These are phyloP conservation scores for Micromonas pusilla DNA, from an alignment of 139 green algal species.

Conservation along the genomic window DNA sequence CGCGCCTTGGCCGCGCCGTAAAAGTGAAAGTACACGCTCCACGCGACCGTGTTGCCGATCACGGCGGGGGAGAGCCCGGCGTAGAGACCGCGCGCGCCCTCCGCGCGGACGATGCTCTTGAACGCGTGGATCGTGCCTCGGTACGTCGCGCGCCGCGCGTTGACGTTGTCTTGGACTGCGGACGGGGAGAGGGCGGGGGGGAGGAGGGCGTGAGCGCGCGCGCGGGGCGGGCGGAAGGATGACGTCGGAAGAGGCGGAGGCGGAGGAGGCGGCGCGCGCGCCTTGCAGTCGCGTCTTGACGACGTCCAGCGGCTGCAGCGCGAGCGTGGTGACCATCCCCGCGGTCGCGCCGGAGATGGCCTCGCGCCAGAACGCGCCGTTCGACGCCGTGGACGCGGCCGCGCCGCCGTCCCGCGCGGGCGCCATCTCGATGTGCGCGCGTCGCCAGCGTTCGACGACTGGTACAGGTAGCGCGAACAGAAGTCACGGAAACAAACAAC, in stretches of 20 bases:
- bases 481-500: no score
- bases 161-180: not conserved
- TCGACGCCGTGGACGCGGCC: no score
- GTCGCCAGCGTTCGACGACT: no score
- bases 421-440: no score
- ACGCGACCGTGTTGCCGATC: constrained; percentile 16
- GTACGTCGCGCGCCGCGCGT: not conserved
- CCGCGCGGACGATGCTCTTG: not conserved
- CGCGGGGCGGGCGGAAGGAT: no score
- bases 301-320: constrained; percentile 33
- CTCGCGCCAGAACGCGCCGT: not conserved
- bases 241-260: no score
- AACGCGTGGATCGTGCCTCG: not conserved
- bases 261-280: no score
- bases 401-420: no score
- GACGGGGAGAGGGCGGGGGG: not conserved
- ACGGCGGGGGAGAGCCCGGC: constrained; percentile 20
- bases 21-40: constrained; percentile 27
- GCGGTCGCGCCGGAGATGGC: not conserved
- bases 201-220: no score
- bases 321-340: not conserved
- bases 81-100: constrained; percentile 20
- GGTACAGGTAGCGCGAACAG: no score
- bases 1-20: constrained; percentile 18
- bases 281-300: constrained; percentile 25